A percentile compares a stretch with the other conserved stretches of the same genome.
Conservation (phyloP, 208 protist species). For the Leishmania amazonensis region DNA sequence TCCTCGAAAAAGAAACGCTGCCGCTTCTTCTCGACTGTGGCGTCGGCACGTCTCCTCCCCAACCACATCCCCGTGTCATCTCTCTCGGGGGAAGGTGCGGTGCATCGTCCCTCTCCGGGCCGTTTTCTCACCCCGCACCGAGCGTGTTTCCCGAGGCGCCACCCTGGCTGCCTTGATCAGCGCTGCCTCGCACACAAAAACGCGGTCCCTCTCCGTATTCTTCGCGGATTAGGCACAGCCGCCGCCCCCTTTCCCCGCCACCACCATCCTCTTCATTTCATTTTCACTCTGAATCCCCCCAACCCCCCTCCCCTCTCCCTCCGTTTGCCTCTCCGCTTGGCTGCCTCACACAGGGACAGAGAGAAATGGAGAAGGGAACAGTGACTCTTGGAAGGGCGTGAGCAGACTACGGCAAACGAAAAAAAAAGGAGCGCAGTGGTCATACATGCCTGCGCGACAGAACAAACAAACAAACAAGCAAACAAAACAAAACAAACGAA, state of each 20-base stretch:
- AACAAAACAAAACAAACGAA: background rate
- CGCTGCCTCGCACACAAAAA: background rate
- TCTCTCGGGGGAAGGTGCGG: no score
- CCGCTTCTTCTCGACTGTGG: no score
- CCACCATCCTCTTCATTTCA: background rate
- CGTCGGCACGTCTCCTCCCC: no score
- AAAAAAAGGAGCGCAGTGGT: conserved; percentile 4
- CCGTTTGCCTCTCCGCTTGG: background rate
- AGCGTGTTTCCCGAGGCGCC: background rate
- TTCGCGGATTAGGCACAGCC: no score
- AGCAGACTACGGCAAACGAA: background rate
- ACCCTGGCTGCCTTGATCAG: background rate
- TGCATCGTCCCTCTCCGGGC: background rate
- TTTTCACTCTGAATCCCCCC: background rate
- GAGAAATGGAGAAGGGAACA: background rate
- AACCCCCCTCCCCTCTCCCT: background rate
- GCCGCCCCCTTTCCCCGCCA: background rate
- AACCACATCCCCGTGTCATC: no score
- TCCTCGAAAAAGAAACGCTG: background rate
- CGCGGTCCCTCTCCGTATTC: background rate
- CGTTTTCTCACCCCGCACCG: background rate
- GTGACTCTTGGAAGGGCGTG: background rate
- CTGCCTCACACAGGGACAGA: background rate
- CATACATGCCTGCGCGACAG: background rate
- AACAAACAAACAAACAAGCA: background rate